These are phyloP conservation scores for Hysterium pulicare DNA, from an alignment of 2,329 filamentous ascomycete genomes.

Conservation along the genomic window DNA sequence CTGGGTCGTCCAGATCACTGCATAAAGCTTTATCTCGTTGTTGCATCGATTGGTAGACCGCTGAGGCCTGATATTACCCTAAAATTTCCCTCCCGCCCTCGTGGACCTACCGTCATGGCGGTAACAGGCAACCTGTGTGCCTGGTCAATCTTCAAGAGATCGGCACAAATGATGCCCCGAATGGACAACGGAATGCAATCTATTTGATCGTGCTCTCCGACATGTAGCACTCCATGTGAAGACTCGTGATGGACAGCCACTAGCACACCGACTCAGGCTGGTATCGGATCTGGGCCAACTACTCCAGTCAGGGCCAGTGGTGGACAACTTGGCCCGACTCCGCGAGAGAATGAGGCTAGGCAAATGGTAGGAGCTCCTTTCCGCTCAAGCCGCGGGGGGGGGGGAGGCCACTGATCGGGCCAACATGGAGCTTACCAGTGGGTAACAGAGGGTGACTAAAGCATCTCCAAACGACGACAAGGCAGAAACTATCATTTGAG, in stretches of 20 bases:
- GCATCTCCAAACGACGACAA: background rate
- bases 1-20: background rate
- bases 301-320: background rate
- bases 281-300: background rate
- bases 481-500: background rate
- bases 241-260: background rate
- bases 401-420: background rate
- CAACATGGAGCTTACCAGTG: background rate
- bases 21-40: background rate
- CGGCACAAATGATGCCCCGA: background rate
- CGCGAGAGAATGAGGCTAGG: background rate
- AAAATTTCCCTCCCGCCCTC: slow-evolving; percentile 19
- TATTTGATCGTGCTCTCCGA: background rate
- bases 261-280: background rate
- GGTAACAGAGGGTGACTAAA: background rate
- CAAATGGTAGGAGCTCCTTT: background rate
- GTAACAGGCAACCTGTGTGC: slow-evolving; percentile 23
- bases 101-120: slow-evolving; percentile 27
- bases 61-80: slow-evolving; percentile 20
- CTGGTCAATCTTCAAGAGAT: slow-evolving; percentile 11
- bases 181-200: background rate
- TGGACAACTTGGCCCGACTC: background rate
- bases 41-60: no score
- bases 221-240: background rate
- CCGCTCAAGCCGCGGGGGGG: background rate